Percentiles rank a stretch among this genome's conserved stretches.
phyloP scores from a whole-genome alignment of 768 basidiomycete species.

The Russula dissimulans region DNA sequence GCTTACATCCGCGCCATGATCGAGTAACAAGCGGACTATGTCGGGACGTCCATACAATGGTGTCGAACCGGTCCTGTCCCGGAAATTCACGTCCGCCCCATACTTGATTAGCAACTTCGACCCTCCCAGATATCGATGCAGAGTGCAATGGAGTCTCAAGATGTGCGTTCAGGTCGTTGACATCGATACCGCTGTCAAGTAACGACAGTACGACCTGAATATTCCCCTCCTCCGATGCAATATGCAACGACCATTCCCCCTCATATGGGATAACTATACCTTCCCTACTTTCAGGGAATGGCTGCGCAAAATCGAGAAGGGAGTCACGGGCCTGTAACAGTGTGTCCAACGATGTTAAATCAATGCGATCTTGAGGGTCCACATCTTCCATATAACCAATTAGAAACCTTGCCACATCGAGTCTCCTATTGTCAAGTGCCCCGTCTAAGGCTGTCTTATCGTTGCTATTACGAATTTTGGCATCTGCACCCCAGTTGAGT shows the following conservation, averaged over 20 bases:
- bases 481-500: not conserved
- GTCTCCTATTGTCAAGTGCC: not conserved
- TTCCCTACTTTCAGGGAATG: not conserved
- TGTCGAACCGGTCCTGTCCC: not conserved
- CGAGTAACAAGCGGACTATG: not conserved
- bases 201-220: not conserved
- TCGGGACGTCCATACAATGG: not conserved
- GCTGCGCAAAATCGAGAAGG: not conserved
- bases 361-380: not conserved
- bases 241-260: not conserved
- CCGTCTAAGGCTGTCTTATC: not conserved
- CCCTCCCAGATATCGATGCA: too few species aligned
- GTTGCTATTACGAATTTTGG: not conserved
- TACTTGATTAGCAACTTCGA: too few species aligned
- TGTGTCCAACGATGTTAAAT: not conserved
- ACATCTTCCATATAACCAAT: not conserved
- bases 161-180: too few species aligned
- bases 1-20: not conserved
- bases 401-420: not conserved
- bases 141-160: too few species aligned
- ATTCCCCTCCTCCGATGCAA: not conserved
- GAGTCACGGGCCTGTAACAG: too few species aligned
- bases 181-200: not conserved
- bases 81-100: not conserved
- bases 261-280: too few species aligned